phyloP scores from a whole-genome alignment of 179 eudicot species.

The Silene noctiflora region DNA sequence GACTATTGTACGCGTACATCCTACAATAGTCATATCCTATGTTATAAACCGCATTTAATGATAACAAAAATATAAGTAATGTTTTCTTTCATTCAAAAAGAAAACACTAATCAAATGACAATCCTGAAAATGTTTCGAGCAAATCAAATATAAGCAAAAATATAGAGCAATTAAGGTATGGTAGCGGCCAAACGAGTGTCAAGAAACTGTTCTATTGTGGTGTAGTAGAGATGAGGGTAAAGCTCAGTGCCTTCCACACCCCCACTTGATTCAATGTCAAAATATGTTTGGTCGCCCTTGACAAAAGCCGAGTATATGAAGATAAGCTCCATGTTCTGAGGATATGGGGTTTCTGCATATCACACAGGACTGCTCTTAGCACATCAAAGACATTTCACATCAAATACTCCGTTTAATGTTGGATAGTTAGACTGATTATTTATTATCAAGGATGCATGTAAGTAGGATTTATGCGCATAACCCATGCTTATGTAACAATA shows the following conservation, averaged over 20 bases:
- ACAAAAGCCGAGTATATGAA: conserved; percentile 76
- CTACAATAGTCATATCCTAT: background rate
- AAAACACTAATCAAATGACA: background rate
- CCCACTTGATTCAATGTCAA: conserved; percentile 56
- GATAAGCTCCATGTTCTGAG: conserved; percentile 55
- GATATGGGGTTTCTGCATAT: conserved; percentile 70
- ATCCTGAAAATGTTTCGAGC: background rate
- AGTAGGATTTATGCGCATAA: too few species aligned
- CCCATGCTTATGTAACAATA: too few species aligned
- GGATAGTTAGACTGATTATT: too few species aligned
- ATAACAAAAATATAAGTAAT: too few species aligned
- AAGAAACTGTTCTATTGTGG: conserved; percentile 53
- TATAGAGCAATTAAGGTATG: background rate
- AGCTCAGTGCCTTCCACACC: conserved; percentile 74
- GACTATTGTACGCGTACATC: background rate
- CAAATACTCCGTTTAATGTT: too few species aligned
- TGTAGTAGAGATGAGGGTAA: conserved; percentile 63
- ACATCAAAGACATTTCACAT: too few species aligned
- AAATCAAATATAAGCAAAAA: too few species aligned
- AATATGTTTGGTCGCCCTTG: conserved; percentile 83
- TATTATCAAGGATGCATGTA: too few species aligned
- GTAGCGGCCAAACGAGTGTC: conserved; percentile 40
- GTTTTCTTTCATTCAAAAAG: background rate
- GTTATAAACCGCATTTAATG: background rate
- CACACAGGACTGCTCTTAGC: conserved; percentile 4